These are phyloP conservation scores for Hyaloscypha hepaticicola DNA, from an alignment of 495 filamentous ascomycete genomes.

Conservation along the genomic window DNA sequence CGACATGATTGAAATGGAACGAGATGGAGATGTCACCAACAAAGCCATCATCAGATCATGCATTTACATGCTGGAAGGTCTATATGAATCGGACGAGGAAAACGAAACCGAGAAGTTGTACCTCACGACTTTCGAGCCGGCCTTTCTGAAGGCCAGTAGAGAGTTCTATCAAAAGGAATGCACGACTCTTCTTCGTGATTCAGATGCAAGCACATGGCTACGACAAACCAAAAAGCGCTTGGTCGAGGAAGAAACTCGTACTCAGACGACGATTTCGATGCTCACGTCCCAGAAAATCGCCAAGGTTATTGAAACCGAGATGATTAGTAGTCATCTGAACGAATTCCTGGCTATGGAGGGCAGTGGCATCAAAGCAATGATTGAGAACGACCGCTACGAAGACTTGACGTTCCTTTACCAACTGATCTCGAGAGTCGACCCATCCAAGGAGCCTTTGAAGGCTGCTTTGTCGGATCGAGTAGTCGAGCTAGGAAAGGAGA, in stretches of 20 bases:
- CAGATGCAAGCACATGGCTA: constrained; percentile 81
- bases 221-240: constrained; percentile 72
- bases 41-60: constrained; percentile 77
- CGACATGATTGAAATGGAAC: constrained; percentile 88
- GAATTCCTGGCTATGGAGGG: constrained; percentile 83
- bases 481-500: constrained; percentile 73
- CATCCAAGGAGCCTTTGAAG: constrained; percentile 68
- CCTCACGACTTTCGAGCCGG: constrained; percentile 74
- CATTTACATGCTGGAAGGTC: constrained; percentile 84
- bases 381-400: constrained; percentile 79
- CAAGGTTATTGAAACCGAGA: constrained; percentile 72
- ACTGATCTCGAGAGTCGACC: constrained; percentile 75
- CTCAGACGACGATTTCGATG: constrained; percentile 69
- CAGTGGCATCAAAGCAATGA: constrained; percentile 83
- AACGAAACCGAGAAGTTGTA: constrained; percentile 79
- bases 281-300: constrained; percentile 72
- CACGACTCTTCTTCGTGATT: constrained; percentile 66
- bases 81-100: constrained; percentile 80
- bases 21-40: constrained; percentile 87
- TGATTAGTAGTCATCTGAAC: constrained; percentile 71
- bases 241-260: constrained; percentile 77
- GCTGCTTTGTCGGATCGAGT: constrained; percentile 70
- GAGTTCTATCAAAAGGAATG: constrained; percentile 78
- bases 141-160: constrained; percentile 67
- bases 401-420: constrained; percentile 76